Evolutionary conservation across 2,329 filamentous ascomycete species (phyloP), one percentile per base, ranked within the genome.

Genomic region (Phyllosticta citribraziliensis): DNA sequence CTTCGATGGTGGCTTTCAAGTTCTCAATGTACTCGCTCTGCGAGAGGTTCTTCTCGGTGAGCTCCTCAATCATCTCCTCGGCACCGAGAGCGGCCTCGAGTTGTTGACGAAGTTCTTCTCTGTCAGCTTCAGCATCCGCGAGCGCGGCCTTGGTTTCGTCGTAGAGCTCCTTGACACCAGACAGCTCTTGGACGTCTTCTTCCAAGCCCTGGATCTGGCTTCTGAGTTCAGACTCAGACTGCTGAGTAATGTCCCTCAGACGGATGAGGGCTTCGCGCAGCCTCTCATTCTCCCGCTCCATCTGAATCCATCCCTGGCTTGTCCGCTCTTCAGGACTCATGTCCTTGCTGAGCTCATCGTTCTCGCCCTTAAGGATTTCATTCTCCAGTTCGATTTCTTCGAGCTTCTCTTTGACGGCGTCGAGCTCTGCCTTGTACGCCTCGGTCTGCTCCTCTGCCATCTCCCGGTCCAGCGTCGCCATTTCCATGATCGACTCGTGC

Each of bases 361-460:
- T 96, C 71, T 99, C 94, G 67, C 94, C 90, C 50, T 85, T 83
- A 14, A 97, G 75, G 47, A 97, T 86, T 53, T 97, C 93, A 0
- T 93, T 82, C 71, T 99, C 93, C 10, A 97, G 79, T 67, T 94
- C 86, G 8, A 96, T 78, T 72, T 97, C 92, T 72, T 97, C 92
- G 1, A 85, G 76, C 69, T 87, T 91, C 62, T 83, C 77, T 68
- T 90, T 89, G 58, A 96, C 73, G 2, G 84, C 82, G 47, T 96
- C 89, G 24, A 95, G 78, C 70, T 99, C 92, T 1, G 84, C 82
- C 71, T 91, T 94, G 57, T 88, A 79, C 19, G 88, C 85, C 66
- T 97, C 94, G 0, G 89, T 88, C 52, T 86, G 91, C 74, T 97
- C 93, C 73, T 99, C 92, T 0, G 94, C 94, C 89, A 97, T 96